Base-by-base conservation (phyloP, 805 yeast genomes). In the Candida railenensis region DNA sequence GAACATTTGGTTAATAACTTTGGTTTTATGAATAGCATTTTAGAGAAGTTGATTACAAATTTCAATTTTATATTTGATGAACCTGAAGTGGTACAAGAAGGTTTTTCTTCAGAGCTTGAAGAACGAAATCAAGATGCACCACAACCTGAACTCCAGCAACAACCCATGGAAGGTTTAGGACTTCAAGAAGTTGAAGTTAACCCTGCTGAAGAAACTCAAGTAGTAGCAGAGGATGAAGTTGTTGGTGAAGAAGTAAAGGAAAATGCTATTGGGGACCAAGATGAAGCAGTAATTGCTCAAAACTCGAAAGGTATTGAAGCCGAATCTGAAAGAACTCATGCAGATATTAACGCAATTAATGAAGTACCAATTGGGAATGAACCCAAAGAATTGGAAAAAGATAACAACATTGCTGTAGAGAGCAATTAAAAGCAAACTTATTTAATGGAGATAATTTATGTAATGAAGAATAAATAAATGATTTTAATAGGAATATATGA, bases 21-120 rank as follows among this genome's bases (percentile, higher is more conserved):
- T 59, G 84, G 85, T 4, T 66, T 78, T 47, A 78, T 80, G 77
- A 80, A 78, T 50, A 71, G 70, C 25, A 63, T 78, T 20, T 67
- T 81, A 52, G 85, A 80, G 54, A 77, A 69, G 53, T 62, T 79
- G 59, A 74, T 80, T 25, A 56, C 57, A 15, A 65, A 78, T 44
- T 77, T 67, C 56, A 69, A 67, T n/a, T 49, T 45, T 9, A 61
- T 77, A 9, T 76, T 76, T 54, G 62, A 58, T 22, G 53, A 51
- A 9, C 37, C 37, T 4, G 21, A 38, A 14, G 5, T 15, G 15
- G 37, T 34, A 16, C 19, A 34, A 7, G 15, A 34, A 15, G 20
- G 11, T n/a, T n/a, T n/a, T n/a, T n/a, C n/a, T n/a, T n/a, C n/a
- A n/a, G n/a, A n/a, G n/a, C n/a, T n/a, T 38, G 41, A 38, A 22